phyloP scores from a whole-genome alignment of 1,284 basidiomycete species.

The Microbotryum intermedium region DNA sequence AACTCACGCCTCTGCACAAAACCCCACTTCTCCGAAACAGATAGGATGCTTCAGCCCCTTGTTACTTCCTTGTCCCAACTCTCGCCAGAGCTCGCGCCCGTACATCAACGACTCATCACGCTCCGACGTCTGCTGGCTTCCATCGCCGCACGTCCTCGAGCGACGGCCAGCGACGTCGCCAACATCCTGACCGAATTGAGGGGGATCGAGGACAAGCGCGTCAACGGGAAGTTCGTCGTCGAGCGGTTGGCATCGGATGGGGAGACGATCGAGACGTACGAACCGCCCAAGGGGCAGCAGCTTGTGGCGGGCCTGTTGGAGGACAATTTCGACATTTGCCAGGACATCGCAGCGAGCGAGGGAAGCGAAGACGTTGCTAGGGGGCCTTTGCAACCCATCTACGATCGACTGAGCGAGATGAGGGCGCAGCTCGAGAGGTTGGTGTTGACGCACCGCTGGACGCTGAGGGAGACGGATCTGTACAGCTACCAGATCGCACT shows the following conservation, averaged over 20 bases:
- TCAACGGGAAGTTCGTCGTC: slow-evolving; percentile 47
- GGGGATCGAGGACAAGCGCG: slow-evolving; percentile 81
- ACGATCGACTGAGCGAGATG: slow-evolving; percentile 81
- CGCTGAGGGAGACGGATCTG: slow-evolving; percentile 70
- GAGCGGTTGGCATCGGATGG: neutral
- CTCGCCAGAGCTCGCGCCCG: slow-evolving; percentile 75
- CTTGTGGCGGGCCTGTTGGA: slow-evolving; percentile 69
- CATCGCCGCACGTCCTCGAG: slow-evolving; percentile 75
- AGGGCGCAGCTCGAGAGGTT: slow-evolving; percentile 78
- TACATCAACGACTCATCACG: slow-evolving; percentile 79
- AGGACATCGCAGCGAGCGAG: slow-evolving; percentile 91
- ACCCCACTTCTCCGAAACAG: slow-evolving; percentile 43
- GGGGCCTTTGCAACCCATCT: slow-evolving; percentile 77
- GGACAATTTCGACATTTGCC: slow-evolving; percentile 91
- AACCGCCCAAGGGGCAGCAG: slow-evolving; percentile 32
- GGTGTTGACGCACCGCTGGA: slow-evolving; percentile 94
- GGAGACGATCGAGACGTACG: slow-evolving; percentile 7
- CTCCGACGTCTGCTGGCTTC: slow-evolving; percentile 82
- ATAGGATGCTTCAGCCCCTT: slow-evolving; percentile 63
- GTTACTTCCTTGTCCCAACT: slow-evolving; percentile 76
- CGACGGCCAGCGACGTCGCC: slow-evolving; percentile 79
- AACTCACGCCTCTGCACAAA: neutral
- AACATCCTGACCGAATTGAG: slow-evolving; percentile 84
- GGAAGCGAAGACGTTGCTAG: slow-evolving; percentile 82
- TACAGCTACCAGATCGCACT: slow-evolving; percentile 76